Evolutionary conservation across 2,329 filamentous ascomycete species (phyloP).

Genomic region (Simplicillium sp.): DNA sequence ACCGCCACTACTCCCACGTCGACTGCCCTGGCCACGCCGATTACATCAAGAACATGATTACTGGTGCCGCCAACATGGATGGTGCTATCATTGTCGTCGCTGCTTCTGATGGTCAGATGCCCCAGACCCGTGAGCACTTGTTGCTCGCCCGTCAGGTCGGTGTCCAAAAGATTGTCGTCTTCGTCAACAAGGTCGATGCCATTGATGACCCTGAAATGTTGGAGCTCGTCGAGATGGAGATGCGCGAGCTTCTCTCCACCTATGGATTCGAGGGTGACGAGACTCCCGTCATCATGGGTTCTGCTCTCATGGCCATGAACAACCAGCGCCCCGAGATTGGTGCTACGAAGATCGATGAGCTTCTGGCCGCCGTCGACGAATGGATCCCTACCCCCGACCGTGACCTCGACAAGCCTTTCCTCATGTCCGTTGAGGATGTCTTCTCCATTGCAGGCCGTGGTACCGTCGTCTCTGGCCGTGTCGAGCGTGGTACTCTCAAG

Average conservation of each 20-base stretch:
- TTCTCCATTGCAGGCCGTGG: constrained; percentile 89
- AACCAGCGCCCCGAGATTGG: constrained; percentile 82
- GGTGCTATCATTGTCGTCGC: constrained; percentile 98
- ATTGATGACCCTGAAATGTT: constrained; percentile 98
- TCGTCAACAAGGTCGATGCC: constrained; percentile 99
- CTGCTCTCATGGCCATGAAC: constrained; percentile 89
- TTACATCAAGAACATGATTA: constrained; percentile 99
- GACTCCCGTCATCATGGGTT: constrained; percentile 94
- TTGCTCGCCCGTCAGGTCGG: constrained; percentile 96
- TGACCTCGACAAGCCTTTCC: constrained; percentile 95
- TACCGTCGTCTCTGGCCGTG: constrained; percentile 92
- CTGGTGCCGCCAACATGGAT: constrained; percentile 98
- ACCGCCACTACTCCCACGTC: constrained; percentile 97
- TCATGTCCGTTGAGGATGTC: constrained; percentile 95
- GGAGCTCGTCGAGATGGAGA: constrained; percentile 99
- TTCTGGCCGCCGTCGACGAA: constrained; percentile 78
- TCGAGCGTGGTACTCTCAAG: constrained; percentile 92
- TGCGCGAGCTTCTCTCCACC: constrained; percentile 86
- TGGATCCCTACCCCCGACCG: constrained; percentile 97
- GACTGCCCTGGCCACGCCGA: constrained; percentile 99
- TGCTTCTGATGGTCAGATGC: constrained; percentile 98
- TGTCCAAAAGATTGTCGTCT: constrained; percentile 96
- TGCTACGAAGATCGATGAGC: constrained; percentile 77
- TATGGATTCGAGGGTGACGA: constrained; percentile 99
- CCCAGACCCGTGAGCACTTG: constrained; percentile 96